Conservation (phyloP, 345 rosid genomes). For the Turnera subulata region DNA sequence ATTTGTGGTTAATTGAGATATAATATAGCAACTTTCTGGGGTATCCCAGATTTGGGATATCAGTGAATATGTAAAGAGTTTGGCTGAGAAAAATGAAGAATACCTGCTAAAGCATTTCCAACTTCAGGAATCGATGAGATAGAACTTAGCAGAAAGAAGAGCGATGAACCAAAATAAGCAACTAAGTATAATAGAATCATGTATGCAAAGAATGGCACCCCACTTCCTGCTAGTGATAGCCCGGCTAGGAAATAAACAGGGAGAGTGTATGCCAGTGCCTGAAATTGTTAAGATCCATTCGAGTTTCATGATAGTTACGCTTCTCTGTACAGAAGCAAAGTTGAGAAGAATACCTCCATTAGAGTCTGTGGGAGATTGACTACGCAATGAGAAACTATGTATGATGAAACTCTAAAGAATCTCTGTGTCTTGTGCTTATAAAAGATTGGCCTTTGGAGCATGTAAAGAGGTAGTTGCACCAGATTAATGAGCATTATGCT, state of each 20-base stretch:
- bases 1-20: too few relatives aligned
- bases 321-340: background rate
- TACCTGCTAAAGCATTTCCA: constrained; percentile 38
- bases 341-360: constrained; percentile 17
- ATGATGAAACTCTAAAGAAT: constrained; percentile 34
- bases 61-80: too few relatives aligned
- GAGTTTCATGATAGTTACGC: constrained; percentile 5
- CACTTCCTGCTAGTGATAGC: constrained; percentile 20
- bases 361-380: constrained; percentile 38
- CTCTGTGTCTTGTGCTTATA: constrained; percentile 33
- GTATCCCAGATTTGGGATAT: too few relatives aligned
- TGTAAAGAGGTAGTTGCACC: constrained; percentile 33
- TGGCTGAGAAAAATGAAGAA: constrained; percentile 7
- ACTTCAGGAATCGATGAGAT: constrained; percentile 35
- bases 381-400: constrained; percentile 26
- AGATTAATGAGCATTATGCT: constrained; percentile 35
- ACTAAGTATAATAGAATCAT: constrained; percentile 22
- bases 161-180: constrained; percentile 29
- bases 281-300: constrained; percentile 14
- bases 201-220: constrained; percentile 20
- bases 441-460: constrained; percentile 33
- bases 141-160: constrained; percentile 29
- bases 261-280: constrained; percentile 24
- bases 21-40: too few relatives aligned
- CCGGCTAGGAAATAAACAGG: constrained; percentile 28